Base-by-base conservation (phyloP, 129 eudicot genomes). In the Helichrysum umbraculigerum region DNA sequence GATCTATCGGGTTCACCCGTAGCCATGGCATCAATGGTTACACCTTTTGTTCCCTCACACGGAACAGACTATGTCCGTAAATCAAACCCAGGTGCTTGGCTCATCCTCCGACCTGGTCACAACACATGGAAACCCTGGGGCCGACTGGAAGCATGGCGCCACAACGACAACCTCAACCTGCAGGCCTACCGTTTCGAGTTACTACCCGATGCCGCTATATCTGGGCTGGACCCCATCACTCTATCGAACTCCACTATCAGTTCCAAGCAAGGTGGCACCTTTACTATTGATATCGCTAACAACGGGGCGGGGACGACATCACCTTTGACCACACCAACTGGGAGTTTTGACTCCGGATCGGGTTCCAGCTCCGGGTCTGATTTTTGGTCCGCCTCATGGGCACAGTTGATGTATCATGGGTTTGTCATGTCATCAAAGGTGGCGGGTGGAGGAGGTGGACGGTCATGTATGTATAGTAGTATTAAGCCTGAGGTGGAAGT, bases 91-190 rank as follows among this genome's bases (percentile, higher is more conserved):
- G 98, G 98, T 9, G 98, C 97, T 4, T 93, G 98, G 98, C 91
- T 93, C 29, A 93, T 93, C 54, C 92, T 93, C 28, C 87, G 96
- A 1, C 98, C 98, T 8, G 92, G 89, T 33, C 87, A 88, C 2
- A 75, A 76, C 66, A 93, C 98, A 29, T 93, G 98, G 98, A 90
- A 82, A 80, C 98, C 98, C 0, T 93, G 98, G 98, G 97, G 96
- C 69, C 91, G 96, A 6, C 83, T 93, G 0, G 97, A 93, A 75
- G 97, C 97, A 0, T 93, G 98, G 98, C 42, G 88, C 4, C 93
- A 92, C 34, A 72, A 50, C 52, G 68, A 79, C 6, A 83, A 83
- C 76, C 77, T 39, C 47, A 37, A 73, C 42, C 75, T 93, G 16
- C 28, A 25, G 28, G 92, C 96, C 29, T 88, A 85, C 78, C 88